phyloP scores from a whole-genome alignment of 306 rosid genomes.

The Corylus americana region DNA sequence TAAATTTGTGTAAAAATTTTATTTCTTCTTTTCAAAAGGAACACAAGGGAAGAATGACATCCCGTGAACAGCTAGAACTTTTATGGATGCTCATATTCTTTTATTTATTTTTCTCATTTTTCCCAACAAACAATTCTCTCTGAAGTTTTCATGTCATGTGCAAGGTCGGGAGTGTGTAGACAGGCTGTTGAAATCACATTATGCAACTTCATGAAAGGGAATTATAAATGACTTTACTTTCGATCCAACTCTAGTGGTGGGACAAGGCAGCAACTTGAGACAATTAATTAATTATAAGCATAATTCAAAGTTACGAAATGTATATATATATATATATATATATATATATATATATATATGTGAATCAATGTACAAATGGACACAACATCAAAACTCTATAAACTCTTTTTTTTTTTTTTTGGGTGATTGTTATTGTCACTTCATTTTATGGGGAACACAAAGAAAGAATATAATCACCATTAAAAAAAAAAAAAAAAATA shows the following conservation, averaged over 20 bases:
- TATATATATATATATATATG: no score
- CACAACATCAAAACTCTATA: no score
- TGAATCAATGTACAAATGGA: no score
- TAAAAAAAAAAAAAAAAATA: not conserved
- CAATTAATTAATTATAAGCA: not conserved
- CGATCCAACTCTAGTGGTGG: not conserved
- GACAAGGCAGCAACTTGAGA: not conserved
- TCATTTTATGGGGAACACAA: not conserved
- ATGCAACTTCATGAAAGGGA: not conserved
- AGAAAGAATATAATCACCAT: no score
- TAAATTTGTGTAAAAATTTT: no score
- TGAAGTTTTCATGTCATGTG: not conserved
- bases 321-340: no score
- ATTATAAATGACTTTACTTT: not conserved
- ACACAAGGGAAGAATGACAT: no score
- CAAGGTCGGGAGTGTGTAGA: not conserved
- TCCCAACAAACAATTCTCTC: not conserved
- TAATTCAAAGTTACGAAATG: not conserved
- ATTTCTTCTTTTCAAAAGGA: no score
- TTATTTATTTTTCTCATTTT: not conserved
- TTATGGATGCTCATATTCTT: no score
- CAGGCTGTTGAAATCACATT: constrained; percentile 1
- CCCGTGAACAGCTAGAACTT: no score
- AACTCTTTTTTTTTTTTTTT: no score
- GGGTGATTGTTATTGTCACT: no score